Base-by-base conservation (phyloP, 2,329 filamentous ascomycete species). In the Tolypocladium paradoxum region DNA sequence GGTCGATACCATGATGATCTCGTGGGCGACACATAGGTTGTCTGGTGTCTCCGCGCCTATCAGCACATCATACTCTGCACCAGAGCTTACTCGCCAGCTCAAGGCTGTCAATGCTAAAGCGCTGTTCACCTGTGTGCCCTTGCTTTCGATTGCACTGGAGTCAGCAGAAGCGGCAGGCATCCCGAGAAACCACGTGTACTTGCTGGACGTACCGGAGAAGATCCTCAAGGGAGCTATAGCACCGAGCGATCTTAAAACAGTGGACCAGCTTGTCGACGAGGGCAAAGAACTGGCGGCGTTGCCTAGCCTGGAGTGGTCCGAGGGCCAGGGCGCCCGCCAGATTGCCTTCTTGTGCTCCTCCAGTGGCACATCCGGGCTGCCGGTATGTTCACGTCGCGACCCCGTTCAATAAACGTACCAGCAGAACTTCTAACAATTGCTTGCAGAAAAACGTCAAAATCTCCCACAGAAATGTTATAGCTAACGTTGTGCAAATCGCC, bases 371-470 rank as follows among this genome's bases (percentile, higher is more conserved):
- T 87, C 84, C 5, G 86, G 86, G 3, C 68, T 88, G 46, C 85
- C 85, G 29, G 82, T 84, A 34, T 0, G 29, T 36, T 12, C 56
- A 31, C 24, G 5, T 12, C 24, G 7, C 6, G 8, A 9, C 3
- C 4, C 43, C 1, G 5, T 20, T n/a, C 1, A 31, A 12, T 11
- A 1, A n/a, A 12, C 1, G 4, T 31, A 11, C 5, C 2, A 18
- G 2, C 6, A 4, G 16, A 29, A 16, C 18, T 9, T 31, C 27
- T 46, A 12, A 31, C 9, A 29, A 4, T 20, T 20, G 18, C 40
- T 11, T 16, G 3, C 16, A 85, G 81, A 88, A 88, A 83, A 86
- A 83, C 50, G 87, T 90, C 29, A 89, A 87, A 83, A 85, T 90
- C 50, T 82, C 85, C 6, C 87, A 90, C 65, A 72, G 74, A 31